Evolutionary conservation across 1,284 basidiomycete species (phyloP), one percentile per base, ranked within the genome.

Genomic region (Marasmius sp.): DNA sequence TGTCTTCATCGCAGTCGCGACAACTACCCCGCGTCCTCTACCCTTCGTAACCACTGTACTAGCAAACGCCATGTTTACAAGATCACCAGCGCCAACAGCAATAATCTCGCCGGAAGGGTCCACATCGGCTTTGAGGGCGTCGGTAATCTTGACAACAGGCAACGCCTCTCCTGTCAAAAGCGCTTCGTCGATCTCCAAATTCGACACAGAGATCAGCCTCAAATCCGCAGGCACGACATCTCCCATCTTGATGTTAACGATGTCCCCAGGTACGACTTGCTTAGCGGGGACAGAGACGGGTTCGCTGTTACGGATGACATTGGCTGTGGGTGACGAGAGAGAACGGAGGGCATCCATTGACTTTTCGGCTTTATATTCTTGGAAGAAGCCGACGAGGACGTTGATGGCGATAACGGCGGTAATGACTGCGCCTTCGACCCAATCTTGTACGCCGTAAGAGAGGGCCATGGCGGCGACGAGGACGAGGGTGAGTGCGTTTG

Each of bases 161-260:
- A 89, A 71, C 11, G 81, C 83, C 69, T 88, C 86, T 56, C 88
- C 89, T 1, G 88, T 91, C n/a, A 91, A 76, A 38, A 90, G 79
- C 5, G 87, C 85, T 70, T 90, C 88, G 63, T 89, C 87, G 18
- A 82, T 65, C 68, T 87, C 85, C 45, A 87, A 73, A 67, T 84
- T 83, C 61, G 71, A 72, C 8, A 73, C 69, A 36, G 67, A 65
- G 33, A 73, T 65, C 6, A 77, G 63, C 20, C 74, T 68, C 18
- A 77, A 52, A 68, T 88, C 86, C 51, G 86, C 85, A 9, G 86
- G 85, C 6, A 88, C 80, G 52, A 86, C 82, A 68, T 88, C 85
- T 20, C 86, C 85, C 37, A 79, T 79, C 65, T 81, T 81, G 60
- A 87, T 74, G 52, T 81, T 71, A 38, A 89, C 78, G 65, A 88